A percentile compares a stretch with the other conserved stretches of the same genome.
phyloP scores from a whole-genome alignment of 257 asterid species.

The Primulina eburnea region DNA sequence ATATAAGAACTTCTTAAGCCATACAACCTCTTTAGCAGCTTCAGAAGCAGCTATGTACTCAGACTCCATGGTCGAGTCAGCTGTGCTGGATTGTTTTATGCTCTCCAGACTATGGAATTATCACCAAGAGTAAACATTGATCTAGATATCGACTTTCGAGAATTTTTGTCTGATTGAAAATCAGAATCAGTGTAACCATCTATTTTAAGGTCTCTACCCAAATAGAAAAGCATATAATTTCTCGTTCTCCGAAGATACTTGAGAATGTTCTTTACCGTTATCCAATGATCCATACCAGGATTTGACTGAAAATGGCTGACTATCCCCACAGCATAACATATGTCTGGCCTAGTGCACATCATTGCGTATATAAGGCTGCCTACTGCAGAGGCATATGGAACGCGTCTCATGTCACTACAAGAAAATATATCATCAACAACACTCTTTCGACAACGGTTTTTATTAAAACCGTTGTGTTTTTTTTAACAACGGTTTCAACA shows the following conservation, averaged over 20 bases:
- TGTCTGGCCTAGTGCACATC: too few relatives aligned
- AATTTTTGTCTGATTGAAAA: neutral
- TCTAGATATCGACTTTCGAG: neutral
- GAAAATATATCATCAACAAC: too few relatives aligned
- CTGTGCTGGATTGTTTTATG: neutral
- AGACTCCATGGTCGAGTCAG: neutral
- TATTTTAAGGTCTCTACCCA: neutral
- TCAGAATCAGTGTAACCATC: neutral
- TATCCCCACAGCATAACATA: too few relatives aligned
- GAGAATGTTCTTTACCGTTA: neutral
- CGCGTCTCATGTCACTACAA: too few relatives aligned
- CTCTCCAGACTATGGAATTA: neutral
- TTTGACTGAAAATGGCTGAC: too few relatives aligned
- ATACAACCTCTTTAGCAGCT: neutral
- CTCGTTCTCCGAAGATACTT: neutral
- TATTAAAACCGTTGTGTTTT: too few relatives aligned
- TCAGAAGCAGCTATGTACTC: neutral
- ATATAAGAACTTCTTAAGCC: neutral
- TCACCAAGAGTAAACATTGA: neutral
- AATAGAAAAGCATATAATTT: neutral
- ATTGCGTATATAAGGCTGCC: too few relatives aligned
- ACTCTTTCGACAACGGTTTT: too few relatives aligned
- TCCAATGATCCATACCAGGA: too few relatives aligned
- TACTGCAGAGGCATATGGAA: too few relatives aligned
- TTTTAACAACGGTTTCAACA: too few relatives aligned